phyloP scores from a whole-genome alignment of 2,329 filamentous ascomycete species.

The Phaeosphaeriaceae sp. region DNA sequence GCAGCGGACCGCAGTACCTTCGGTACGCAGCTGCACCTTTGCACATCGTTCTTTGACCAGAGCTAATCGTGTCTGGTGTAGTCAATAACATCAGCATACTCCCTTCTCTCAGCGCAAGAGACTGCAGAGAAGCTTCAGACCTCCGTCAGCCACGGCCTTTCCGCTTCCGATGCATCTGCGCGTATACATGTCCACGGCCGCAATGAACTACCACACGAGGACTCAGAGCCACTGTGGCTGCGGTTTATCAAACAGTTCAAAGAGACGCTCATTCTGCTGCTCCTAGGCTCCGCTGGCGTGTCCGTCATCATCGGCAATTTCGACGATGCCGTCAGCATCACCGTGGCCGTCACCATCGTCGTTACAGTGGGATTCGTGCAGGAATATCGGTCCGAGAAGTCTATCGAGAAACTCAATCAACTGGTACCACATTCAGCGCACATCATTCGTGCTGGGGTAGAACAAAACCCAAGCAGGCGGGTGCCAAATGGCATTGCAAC shows the following conservation, averaged over 20 bases:
- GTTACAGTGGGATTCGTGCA: conserved; percentile 96
- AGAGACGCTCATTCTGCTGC: conserved; percentile 90
- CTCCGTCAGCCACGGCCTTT: conserved; percentile 82
- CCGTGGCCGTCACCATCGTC: conserved; percentile 94
- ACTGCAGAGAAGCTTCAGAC: conserved; percentile 79
- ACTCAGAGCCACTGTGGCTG: conserved; percentile 92
- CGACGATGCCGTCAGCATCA: conserved; percentile 95
- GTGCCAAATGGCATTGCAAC: conserved; percentile 29
- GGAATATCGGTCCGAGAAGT: conserved; percentile 97
- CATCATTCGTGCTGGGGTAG: conserved; percentile 69
- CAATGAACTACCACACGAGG: conserved; percentile 94
- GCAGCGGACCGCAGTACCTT: conserved; percentile 37
- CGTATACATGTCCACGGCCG: conserved; percentile 82
- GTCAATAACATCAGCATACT: conserved; percentile 60
- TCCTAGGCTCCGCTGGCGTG: conserved; percentile 85
- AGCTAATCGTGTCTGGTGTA: conserved; percentile 27
- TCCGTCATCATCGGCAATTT: conserved; percentile 91
- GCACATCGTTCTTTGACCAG: background rate
- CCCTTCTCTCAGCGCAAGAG: conserved; percentile 76
- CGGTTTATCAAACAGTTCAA: conserved; percentile 97
- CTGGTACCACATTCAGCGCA: conserved; percentile 95
- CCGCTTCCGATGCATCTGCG: conserved; percentile 79
- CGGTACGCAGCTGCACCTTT: conserved; percentile 25
- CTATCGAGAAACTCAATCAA: conserved; percentile 90
- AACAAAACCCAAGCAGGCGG: conserved; percentile 28